Base-by-base conservation (phyloP, 805 yeast genomes). In the Pichia sporocuriosa region DNA sequence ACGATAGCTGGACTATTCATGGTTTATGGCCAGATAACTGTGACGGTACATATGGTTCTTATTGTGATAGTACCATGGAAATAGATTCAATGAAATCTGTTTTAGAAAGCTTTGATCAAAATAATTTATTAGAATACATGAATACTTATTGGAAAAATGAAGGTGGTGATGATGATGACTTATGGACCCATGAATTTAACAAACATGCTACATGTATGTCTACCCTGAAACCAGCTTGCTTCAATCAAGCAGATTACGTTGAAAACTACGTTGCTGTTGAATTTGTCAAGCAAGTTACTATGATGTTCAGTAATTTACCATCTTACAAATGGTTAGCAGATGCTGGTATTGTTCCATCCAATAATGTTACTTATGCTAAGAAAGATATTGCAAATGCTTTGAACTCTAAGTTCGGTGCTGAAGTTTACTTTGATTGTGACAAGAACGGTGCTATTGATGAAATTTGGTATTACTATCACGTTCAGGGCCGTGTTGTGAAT, bases 141-240 rank as follows among this genome's bases (percentile, higher is more conserved):
- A 49, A 63, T 23, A 53, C 54, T 25, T 62, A 69, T 46, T 88
- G 96, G 97, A 80, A 81, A 58, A 80, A 82, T 53, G 72, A 72
- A 54, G 75, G 75, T 35, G 85, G 85, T 11, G 59, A 73, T 42
- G 89, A 83, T 57, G 79, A 75, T 45, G 56, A 69, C 5, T 65
- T 88, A 39, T 88, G 97, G 97, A 70, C 74, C 27, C 96, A 88
- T 62, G 96, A 88, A 62, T 88, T 75, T 71, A 88, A 89, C 66
- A 89, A 89, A 60, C 97, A 88, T 58, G 96, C 89, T 19, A 87
- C 96, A 11, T 88, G 96, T 64, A 80, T 87, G 72, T 75, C 79
- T 37, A 86, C 96, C 1, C 65, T 89, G 42, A 84, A 93, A 4
- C 50, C 59, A 6, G 89, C 96, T 61, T 87, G 87, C 61, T 64